Evolutionary conservation across 2,329 filamentous ascomycete genomes (phyloP).

Genomic region (Epicoccum sorghinum): DNA sequence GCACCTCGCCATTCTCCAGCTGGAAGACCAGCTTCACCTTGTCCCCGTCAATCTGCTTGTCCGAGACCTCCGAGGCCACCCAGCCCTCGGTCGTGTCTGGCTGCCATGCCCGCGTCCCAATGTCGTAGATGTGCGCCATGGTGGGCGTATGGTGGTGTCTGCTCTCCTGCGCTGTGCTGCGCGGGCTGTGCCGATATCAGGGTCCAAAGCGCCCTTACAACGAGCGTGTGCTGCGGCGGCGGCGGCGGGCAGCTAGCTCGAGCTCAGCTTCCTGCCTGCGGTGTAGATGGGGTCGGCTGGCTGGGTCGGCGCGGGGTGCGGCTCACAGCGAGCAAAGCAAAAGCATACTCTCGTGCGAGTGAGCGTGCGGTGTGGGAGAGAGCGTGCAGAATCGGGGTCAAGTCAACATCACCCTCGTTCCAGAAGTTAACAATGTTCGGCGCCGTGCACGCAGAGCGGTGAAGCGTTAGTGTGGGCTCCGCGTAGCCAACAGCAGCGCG

Average conservation of each 20-base stretch:
- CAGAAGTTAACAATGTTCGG: conserved; percentile 20
- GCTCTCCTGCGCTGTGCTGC: conserved; percentile 21
- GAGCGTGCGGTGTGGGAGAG: neutral
- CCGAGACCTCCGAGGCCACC: conserved; percentile 92
- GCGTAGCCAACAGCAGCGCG: conserved; percentile 7
- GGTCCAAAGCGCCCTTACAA: conserved; percentile 33
- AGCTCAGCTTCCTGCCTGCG: conserved; percentile 8
- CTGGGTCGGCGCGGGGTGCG: conserved; percentile 28
- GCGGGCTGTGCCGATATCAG: conserved; percentile 21
- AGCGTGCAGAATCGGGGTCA: conserved; percentile 1
- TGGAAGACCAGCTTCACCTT: conserved; percentile 88
- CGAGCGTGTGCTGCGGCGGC: neutral
- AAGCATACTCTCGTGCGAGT: conserved; percentile 29
- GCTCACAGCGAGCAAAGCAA: conserved; percentile 39
- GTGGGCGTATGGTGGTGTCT: conserved; percentile 22
- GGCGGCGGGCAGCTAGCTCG: conserved; percentile 20
- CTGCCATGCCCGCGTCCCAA: conserved; percentile 98
- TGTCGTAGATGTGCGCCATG: conserved; percentile 95
- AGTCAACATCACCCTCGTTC: conserved; percentile 10
- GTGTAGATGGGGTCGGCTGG: conserved; percentile 18
- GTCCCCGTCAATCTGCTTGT: conserved; percentile 81
- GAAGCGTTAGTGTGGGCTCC: conserved; percentile 3
- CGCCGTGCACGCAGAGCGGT: conserved; percentile 17
- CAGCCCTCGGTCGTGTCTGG: conserved; percentile 94
- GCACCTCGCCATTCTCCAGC: conserved; percentile 90